Evolutionary conservation across 2,329 filamentous ascomycete genomes (phyloP).

Genomic region (Talaromyces atroroseus): DNA sequence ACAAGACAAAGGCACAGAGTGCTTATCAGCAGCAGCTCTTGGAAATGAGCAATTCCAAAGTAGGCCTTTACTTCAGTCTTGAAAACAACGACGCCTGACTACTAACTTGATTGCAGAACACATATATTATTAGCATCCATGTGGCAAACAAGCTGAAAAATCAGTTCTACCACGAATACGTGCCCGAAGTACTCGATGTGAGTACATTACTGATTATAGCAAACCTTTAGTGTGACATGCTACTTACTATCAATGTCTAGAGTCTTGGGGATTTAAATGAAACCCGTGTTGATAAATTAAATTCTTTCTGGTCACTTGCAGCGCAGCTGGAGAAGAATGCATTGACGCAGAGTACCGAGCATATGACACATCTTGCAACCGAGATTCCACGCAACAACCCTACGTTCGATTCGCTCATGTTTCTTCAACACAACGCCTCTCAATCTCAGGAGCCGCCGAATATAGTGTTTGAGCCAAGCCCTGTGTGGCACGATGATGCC

Average conservation of each 20-base stretch:
- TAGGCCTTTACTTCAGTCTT: constrained; percentile 12
- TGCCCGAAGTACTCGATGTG: constrained; percentile 89
- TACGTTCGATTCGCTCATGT: constrained; percentile 94
- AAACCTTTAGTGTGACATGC: constrained; percentile 4
- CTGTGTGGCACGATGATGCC: constrained; percentile 93
- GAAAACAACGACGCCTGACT: background rate
- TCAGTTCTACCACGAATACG: constrained; percentile 93
- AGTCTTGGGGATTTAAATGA: constrained; percentile 87
- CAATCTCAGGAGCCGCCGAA: constrained; percentile 78
- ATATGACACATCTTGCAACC: constrained; percentile 65
- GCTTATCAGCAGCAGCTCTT: constrained; percentile 86
- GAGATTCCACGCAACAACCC: constrained; percentile 88
- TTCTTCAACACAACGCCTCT: constrained; percentile 82
- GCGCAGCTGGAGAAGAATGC: constrained; percentile 74
- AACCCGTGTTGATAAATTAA: constrained; percentile 77
- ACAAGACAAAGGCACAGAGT: constrained; percentile 81
- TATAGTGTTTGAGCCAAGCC: constrained; percentile 85
- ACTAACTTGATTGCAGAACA: constrained; percentile 54
- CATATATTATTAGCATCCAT: constrained; percentile 93
- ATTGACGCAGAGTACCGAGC: constrained; percentile 65
- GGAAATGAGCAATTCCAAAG: constrained; percentile 94
- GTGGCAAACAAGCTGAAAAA: constrained; percentile 98
- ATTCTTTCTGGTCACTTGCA: constrained; percentile 77
- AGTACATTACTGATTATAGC: constrained; percentile 20
- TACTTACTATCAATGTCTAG: constrained; percentile 23